Evolutionary conservation across 768 basidiomycete species (phyloP).

Genomic region (Lentinula guzmanii): DNA sequence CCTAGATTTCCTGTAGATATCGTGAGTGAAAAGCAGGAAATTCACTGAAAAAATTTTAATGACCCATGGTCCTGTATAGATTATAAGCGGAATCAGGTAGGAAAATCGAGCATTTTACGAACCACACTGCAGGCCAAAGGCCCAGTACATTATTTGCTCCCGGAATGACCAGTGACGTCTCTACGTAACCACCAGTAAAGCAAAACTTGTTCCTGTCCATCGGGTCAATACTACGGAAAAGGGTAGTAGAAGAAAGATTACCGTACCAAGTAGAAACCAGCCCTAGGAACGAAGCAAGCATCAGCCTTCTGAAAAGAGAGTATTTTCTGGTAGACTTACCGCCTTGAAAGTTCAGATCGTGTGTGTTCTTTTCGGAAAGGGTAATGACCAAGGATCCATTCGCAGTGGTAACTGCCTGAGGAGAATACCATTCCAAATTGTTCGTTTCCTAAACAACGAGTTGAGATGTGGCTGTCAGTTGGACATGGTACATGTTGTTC

Average conservation of each 20-base stretch:
- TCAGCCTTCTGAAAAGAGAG: neutral
- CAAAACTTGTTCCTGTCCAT: conserved; percentile 76
- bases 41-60: conserved; percentile 47
- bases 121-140: conserved; percentile 77
- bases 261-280: conserved; percentile 13
- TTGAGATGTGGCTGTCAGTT: neutral
- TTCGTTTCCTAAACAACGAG: conserved; percentile 38
- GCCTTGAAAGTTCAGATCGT: conserved; percentile 67
- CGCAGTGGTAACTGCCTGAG: conserved; percentile 62
- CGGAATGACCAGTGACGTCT: conserved; percentile 59
- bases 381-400: conserved; percentile 71
- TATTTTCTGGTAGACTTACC: conserved; percentile 27
- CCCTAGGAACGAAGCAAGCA: neutral
- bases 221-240: conserved; percentile 34
- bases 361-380: conserved; percentile 50
- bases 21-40: conserved; percentile 24
- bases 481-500: neutral
- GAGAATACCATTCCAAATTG: conserved; percentile 87
- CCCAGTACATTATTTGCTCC: conserved; percentile 62
- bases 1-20: conserved; percentile 9
- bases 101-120: conserved; percentile 25
- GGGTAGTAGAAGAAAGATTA: conserved; percentile 20
- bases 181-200: conserved; percentile 79
- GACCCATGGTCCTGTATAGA: conserved; percentile 36
- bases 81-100: conserved; percentile 16